A percentile compares a stretch with the other conserved stretches of the same genome.
Evolutionary conservation across 306 rosid genomes (phyloP).

Genomic region (Malus sylvestris): DNA sequence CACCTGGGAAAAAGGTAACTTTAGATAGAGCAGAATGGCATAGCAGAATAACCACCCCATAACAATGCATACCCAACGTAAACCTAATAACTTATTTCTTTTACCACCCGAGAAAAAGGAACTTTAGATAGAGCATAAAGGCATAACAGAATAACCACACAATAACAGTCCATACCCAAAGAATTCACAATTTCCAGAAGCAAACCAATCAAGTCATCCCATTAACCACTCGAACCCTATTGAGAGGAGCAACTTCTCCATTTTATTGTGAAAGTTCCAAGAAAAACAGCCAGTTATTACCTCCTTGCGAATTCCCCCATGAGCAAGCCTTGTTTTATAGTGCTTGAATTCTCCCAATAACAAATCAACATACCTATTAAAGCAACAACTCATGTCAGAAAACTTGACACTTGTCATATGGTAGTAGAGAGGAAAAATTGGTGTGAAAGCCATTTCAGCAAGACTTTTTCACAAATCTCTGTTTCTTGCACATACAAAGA

Average conservation of each 20-base stretch:
- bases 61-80: no score
- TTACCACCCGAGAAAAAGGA: no score
- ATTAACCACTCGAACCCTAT: neutral
- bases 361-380: conserved; percentile 82
- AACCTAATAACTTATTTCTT: no score
- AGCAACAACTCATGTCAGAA: conserved; percentile 36
- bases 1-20: neutral
- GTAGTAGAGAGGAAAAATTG: neutral
- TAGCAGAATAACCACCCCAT: neutral
- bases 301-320: conserved; percentile 88
- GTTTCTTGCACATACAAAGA: neutral
- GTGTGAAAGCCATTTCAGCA: neutral
- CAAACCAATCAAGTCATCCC: neutral
- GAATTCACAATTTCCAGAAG: neutral
- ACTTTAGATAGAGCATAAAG: no score
- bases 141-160: no score
- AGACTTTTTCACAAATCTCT: neutral
- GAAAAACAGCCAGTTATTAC: conserved; percentile 35
- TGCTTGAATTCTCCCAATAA: conserved; percentile 97
- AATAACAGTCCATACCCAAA: no score
- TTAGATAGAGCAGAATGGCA: neutral
- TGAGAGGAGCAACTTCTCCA: neutral
- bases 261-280: neutral
- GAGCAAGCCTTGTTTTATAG: conserved; percentile 86
- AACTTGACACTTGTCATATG: conserved; percentile 3